phyloP scores from a whole-genome alignment of 1,139 yeast species.

The Saccharomyces pastorianus region DNA sequence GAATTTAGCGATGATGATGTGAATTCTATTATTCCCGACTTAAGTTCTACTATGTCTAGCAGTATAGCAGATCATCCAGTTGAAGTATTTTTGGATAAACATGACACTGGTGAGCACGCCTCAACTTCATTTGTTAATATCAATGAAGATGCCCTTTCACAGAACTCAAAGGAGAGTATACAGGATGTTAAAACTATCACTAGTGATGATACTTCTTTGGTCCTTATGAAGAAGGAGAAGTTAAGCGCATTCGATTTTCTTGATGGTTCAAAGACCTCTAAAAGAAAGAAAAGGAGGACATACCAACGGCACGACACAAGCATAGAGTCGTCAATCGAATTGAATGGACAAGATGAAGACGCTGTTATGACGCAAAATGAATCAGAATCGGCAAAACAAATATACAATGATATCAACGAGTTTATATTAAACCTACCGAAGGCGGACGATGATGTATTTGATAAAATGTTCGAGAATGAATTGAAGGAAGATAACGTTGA shows the following conservation, averaged over 20 bases:
- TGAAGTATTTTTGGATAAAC: background rate
- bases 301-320: conserved; percentile 8
- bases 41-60: background rate
- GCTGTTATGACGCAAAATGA: background rate
- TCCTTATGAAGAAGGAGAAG: background rate
- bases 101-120: background rate
- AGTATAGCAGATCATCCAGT: background rate
- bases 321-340: conserved; percentile 1
- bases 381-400: conserved; percentile 7
- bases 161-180: background rate
- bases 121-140: background rate
- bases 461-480: conserved; percentile 6
- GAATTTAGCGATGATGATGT: background rate
- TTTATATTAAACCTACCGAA: conserved; percentile 11
- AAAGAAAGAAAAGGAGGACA: conserved; percentile 16
- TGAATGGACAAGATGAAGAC: background rate
- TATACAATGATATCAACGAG: conserved; percentile 10
- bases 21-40: background rate
- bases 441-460: conserved; percentile 5
- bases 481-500: conserved; percentile 1
- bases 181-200: background rate
- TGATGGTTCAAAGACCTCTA: conserved; percentile 8
- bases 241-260: conserved; percentile 19
- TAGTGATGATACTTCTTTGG: background rate
- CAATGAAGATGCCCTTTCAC: background rate